Conservation (phyloP, 139 green algal species). For the Raphidocelis subcapitata region DNA sequence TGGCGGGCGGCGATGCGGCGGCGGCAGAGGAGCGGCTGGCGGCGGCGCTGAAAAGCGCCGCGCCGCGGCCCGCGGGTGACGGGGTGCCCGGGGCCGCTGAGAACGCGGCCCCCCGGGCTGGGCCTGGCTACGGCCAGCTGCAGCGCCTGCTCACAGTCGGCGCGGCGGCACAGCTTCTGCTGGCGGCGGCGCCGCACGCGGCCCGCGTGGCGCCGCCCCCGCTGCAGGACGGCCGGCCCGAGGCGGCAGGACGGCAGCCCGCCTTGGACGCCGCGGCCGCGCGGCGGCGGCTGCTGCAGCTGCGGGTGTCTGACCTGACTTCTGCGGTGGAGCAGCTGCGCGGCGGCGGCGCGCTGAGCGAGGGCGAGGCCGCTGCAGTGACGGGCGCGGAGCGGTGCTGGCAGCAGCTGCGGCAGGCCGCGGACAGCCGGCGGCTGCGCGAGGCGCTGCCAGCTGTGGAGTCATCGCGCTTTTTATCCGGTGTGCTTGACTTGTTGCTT, state of each 20-base stretch:
- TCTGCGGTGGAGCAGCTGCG: not conserved
- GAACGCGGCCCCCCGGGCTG: not conserved
- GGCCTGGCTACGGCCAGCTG: not conserved
- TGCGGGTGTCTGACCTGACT: not conserved
- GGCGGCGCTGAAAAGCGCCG: not conserved
- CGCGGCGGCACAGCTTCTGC: not conserved
- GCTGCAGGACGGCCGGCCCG: not conserved
- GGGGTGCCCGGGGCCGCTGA: not conserved
- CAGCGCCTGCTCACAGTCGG: not conserved
- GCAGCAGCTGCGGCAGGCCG: not conserved
- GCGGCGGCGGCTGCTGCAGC: not conserved
- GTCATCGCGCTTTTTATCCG: constrained; percentile 7
- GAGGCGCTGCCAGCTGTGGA: constrained; percentile 20
- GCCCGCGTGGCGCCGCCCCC: not conserved
- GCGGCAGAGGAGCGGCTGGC: not conserved
- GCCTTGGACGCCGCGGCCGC: not conserved
- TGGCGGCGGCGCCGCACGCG: not conserved
- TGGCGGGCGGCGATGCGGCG: not conserved
- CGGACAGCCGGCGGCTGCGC: constrained; percentile 14
- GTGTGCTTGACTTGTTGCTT: not conserved
- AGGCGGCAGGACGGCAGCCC: not conserved
- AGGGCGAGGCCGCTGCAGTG: not conserved
- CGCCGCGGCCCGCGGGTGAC: not conserved
- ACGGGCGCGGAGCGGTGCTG: not conserved
- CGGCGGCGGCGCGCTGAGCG: not conserved